Evolutionary conservation across 1,139 yeast species (phyloP).

Genomic region (Hansenula anomala): DNA sequence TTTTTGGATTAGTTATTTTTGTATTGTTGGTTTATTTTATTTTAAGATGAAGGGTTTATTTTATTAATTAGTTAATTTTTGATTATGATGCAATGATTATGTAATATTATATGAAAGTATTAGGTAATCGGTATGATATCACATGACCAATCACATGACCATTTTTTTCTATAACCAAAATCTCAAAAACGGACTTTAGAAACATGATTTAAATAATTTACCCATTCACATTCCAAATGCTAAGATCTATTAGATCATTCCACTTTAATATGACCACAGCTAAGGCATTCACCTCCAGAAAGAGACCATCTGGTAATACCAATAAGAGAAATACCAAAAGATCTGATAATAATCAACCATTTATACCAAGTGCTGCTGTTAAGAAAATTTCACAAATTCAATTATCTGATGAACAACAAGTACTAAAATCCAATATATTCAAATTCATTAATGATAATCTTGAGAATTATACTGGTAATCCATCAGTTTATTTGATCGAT

Average conservation of each 20-base stretch:
- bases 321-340: neutral
- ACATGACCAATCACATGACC: neutral
- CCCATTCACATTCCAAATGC: too few relatives aligned
- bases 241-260: too few relatives aligned
- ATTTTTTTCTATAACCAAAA: neutral
- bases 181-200: neutral
- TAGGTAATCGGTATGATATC: too few relatives aligned
- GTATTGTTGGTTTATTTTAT: too few relatives aligned
- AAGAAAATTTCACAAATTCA: conserved; percentile 28
- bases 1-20: too few relatives aligned
- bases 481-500: conserved; percentile 33
- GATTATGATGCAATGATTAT: too few relatives aligned
- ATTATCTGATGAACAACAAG: conserved; percentile 30
- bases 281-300: neutral
- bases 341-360: neutral
- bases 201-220: neutral
- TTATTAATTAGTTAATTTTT: too few relatives aligned
- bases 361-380: conserved; percentile 20
- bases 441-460: conserved; percentile 24
- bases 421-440: conserved; percentile 24
- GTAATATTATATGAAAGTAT: too few relatives aligned
- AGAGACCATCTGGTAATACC: neutral
- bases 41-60: too few relatives aligned
- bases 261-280: neutral
- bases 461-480: conserved; percentile 9